phyloP scores from a whole-genome alignment of 1,139 yeast species.

The Protomyces macrosporus region DNA sequence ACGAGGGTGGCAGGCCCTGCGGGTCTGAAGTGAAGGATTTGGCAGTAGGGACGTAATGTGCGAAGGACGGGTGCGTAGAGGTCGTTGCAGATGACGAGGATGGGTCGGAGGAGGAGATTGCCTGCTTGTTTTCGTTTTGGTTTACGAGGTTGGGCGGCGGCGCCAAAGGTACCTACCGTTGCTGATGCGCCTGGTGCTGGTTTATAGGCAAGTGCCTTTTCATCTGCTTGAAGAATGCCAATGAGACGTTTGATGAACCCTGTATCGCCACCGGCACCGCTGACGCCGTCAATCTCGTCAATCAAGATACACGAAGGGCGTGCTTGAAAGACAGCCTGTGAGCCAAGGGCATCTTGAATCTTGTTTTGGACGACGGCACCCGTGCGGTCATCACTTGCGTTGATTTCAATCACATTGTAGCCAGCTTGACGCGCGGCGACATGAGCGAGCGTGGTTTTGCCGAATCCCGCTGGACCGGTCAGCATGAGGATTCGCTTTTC shows the following conservation, averaged over 20 bases:
- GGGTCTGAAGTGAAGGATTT: conserved; percentile 59
- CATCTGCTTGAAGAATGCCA: conserved; percentile 59
- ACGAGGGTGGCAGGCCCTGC: conserved; percentile 51
- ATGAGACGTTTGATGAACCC: conserved; percentile 69
- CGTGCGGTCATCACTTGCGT: conserved; percentile 81
- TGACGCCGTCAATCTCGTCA: conserved; percentile 81
- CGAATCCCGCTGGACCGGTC: conserved; percentile 95
- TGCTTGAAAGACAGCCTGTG: conserved; percentile 53
- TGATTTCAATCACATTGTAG: conserved; percentile 73
- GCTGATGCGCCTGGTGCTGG: background rate
- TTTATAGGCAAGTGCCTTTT: conserved; percentile 40
- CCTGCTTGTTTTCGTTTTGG: conserved; percentile 36
- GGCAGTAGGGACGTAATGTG: conserved; percentile 65
- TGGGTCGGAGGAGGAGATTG: conserved; percentile 65
- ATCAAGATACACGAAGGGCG: conserved; percentile 76
- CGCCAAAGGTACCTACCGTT: background rate
- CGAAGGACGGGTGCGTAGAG: conserved; percentile 69
- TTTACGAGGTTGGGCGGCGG: background rate
- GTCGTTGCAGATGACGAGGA: conserved; percentile 88
- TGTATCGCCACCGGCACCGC: conserved; percentile 26
- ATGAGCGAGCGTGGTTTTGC: conserved; percentile 87
- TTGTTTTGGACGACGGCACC: conserved; percentile 55
- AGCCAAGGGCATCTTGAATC: conserved; percentile 63
- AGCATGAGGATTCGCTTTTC: conserved; percentile 61
- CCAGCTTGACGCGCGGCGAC: conserved; percentile 78